These are phyloP conservation scores for Dissoconium aciculare DNA, from an alignment of 2,329 filamentous ascomycete genomes.

Conservation along the genomic window DNA sequence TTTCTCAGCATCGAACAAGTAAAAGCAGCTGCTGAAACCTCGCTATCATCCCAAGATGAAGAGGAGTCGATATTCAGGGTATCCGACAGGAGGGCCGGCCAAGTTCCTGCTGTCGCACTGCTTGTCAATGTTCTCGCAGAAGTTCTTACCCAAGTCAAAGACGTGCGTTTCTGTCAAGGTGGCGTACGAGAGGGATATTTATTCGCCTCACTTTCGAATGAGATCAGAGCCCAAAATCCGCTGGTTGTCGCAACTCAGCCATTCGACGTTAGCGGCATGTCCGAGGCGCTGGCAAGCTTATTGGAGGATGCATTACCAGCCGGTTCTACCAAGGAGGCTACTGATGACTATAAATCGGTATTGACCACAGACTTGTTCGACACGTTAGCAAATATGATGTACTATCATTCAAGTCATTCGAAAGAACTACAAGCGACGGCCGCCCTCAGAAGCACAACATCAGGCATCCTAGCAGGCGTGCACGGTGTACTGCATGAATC, in stretches of 20 bases:
- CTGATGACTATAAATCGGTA: constrained; percentile 25
- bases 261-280: constrained; percentile 35
- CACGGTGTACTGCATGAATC: constrained; percentile 62
- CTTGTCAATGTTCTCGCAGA: constrained; percentile 61
- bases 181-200: constrained; percentile 75
- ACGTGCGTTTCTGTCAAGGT: constrained; percentile 72
- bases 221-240: constrained; percentile 50
- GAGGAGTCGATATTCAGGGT: constrained; percentile 47
- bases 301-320: constrained; percentile 35
- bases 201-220: constrained; percentile 50
- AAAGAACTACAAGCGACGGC: constrained; percentile 43
- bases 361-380: constrained; percentile 35
- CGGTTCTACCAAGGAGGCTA: constrained; percentile 7
- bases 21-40: constrained; percentile 25
- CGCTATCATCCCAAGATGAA: constrained; percentile 22
- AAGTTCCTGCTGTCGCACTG: constrained; percentile 71
- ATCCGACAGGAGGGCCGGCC: constrained; percentile 60
- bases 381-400: constrained; percentile 46
- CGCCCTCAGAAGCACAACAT: constrained; percentile 58
- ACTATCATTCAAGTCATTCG: constrained; percentile 28
- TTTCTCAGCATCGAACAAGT: constrained; percentile 44
- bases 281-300: constrained; percentile 32
- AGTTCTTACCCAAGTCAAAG: constrained; percentile 53
- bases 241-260: constrained; percentile 46
- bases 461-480: constrained; percentile 48